Percentiles rank a stretch among this genome's conserved stretches.
phyloP scores from a whole-genome alignment of 2,329 filamentous ascomycete genomes.

The Pestalotiopsis sp. region DNA sequence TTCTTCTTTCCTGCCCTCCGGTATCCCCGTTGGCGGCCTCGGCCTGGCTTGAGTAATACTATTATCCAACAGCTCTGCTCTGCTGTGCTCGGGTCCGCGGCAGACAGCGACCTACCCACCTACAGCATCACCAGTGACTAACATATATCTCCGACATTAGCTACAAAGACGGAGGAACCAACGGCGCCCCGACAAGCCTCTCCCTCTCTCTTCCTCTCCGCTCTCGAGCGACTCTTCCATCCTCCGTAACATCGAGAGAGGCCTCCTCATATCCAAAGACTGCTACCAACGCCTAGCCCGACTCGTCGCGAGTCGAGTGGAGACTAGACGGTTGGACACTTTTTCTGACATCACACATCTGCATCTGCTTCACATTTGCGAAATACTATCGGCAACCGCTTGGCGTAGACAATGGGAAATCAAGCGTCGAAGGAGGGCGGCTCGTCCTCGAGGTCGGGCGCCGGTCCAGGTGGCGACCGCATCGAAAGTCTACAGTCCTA shows the following conservation, averaged over 20 bases:
- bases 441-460: constrained; percentile 49
- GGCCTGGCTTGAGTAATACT: constrained; percentile 13
- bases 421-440: constrained; percentile 65
- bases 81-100: constrained; percentile 11
- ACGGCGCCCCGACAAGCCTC: constrained; percentile 45
- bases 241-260: constrained; percentile 45
- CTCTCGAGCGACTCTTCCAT: constrained; percentile 51
- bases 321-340: constrained; percentile 14
- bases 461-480: constrained; percentile 31
- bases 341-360: constrained; percentile 26
- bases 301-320: neutral
- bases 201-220: constrained; percentile 46
- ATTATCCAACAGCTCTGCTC: neutral
- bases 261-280: neutral
- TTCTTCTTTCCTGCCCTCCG: constrained; percentile 16
- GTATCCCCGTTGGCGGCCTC: constrained; percentile 24
- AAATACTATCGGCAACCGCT: neutral
- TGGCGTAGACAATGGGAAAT: constrained; percentile 64
- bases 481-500: constrained; percentile 74
- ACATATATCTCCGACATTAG: constrained; percentile 26
- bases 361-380: constrained; percentile 16
- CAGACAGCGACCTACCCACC: neutral
- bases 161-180: constrained; percentile 51
- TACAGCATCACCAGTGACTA: constrained; percentile 19
- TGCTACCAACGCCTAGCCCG: neutral